Base-by-base conservation (phyloP, 305 asterid genomes). In the Salvia sclarea region DNA sequence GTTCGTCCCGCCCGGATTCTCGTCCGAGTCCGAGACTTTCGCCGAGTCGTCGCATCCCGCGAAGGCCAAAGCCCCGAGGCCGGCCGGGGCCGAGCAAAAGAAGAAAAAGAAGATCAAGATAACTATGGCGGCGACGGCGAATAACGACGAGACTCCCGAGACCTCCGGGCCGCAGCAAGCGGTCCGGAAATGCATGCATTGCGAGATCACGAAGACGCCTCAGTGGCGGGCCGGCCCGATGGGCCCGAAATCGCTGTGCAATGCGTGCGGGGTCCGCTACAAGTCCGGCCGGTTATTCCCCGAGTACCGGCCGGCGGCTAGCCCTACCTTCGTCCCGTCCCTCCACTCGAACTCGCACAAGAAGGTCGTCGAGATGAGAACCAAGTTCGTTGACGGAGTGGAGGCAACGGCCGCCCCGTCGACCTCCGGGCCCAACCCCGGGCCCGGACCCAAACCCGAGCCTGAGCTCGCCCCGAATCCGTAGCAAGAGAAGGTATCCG, bases 301-400 rank as follows among this genome's bases (percentile, higher is more conserved):
- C 0, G 97, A 88, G 65, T 91, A 93, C 75, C 85, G 98, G 0
- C 98, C 97, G 0, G 97, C 98, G 2, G 97, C 96, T 1, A 93
- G 97, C 56, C 97, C 97, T 0, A 91, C 98, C 3, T 93, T 88
- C 17, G 82, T 88, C n/a, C 89, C 96, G 0, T 64, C 87, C 0
- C 33, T 91, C 72, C 98, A 93, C 82, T 93, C 98, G 0, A 93
- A 93, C 76, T 93, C 98, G 1, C 98, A 93, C 81, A 90, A 91
- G 88, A 87, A 86, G 76, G 97, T 93, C 8, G 60, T 87, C 1
- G 96, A 93, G 85, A 93, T 93, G 97, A 86, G 98, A 58, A 70
- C n/a, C 86, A 81, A 76, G 76, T 57, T 31, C 5, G 68, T 38
- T 64, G 38, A 58, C 3, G 74, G 22, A 8, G 10, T 52, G 4